Percentiles rank a stretch among this genome's conserved stretches.
phyloP scores from a whole-genome alignment of 2,329 filamentous ascomycete genomes.

The Shiraia sp. region DNA sequence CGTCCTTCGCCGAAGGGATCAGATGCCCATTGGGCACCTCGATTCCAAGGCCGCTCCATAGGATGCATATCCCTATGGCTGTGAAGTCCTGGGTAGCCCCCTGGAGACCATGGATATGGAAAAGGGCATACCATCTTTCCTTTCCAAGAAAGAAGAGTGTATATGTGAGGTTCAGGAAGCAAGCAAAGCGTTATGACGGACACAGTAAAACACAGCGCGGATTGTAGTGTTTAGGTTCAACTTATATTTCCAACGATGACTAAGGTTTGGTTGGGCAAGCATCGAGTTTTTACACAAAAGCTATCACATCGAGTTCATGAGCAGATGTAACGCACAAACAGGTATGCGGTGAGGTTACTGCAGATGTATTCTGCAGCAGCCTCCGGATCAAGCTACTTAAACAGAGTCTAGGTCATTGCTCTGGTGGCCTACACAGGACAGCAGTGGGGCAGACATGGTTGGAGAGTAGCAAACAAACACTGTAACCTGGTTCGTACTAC shows the following conservation, averaged over 20 bases:
- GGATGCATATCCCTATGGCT: neutral
- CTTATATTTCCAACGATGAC: too few species aligned
- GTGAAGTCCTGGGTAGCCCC: neutral
- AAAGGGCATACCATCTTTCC: too few species aligned
- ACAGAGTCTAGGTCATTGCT: too few species aligned
- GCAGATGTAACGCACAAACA: conserved; percentile 2
- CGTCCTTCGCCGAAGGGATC: conserved; percentile 4
- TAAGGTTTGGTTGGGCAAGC: neutral
- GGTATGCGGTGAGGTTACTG: neutral
- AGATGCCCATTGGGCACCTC: conserved; percentile 7
- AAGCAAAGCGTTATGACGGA: too few species aligned
- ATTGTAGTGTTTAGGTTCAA: too few species aligned
- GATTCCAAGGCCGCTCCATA: conserved; percentile 2
- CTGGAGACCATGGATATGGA: too few species aligned
- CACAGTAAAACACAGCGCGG: too few species aligned
- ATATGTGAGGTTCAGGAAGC: too few species aligned
- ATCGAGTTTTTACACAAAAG: neutral
- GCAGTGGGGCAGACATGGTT: neutral
- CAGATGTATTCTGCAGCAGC: too few species aligned
- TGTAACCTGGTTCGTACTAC: neutral
- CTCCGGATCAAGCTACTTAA: too few species aligned
- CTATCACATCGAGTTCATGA: neutral
- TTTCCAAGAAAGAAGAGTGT: too few species aligned
- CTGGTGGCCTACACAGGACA: too few species aligned
- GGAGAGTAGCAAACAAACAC: neutral